Percentiles rank a stretch among this genome's conserved stretches.
Evolutionary conservation across 2,329 filamentous ascomycete species (phyloP).

Genomic region (Ustulina deusta): DNA sequence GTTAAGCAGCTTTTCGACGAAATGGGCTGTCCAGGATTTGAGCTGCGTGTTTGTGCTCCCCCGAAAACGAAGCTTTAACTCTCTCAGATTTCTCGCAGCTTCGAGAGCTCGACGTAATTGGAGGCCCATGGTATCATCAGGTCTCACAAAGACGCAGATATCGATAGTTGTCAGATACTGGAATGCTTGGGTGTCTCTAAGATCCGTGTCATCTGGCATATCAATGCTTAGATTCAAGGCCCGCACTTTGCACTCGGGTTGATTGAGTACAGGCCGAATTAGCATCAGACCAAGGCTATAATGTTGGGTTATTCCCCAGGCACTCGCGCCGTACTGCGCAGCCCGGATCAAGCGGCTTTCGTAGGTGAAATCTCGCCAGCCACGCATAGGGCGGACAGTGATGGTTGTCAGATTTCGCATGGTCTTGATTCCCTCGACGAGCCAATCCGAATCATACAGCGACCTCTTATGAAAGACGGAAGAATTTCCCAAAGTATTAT

Average conservation of each 20-base stretch:
- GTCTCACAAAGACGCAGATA: not conserved
- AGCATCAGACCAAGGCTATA: not conserved
- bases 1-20: not conserved
- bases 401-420: not conserved
- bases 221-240: no score
- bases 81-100: not conserved
- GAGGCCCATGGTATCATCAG: not conserved
- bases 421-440: not conserved
- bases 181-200: not conserved
- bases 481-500: no score
- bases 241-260: not conserved
- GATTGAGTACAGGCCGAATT: not conserved
- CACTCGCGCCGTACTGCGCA: not conserved
- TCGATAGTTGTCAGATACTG: not conserved
- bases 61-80: not conserved
- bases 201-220: no score
- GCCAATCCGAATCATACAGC: not conserved
- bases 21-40: not conserved
- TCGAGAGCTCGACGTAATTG: not conserved
- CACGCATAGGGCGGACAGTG: not conserved
- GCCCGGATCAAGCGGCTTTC: no score
- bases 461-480: no score
- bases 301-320: not conserved
- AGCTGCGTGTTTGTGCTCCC: not conserved
- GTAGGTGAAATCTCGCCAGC: not conserved